Base-by-base conservation (phyloP, 129 eudicot genomes). In the Flaveria linearis region DNA sequence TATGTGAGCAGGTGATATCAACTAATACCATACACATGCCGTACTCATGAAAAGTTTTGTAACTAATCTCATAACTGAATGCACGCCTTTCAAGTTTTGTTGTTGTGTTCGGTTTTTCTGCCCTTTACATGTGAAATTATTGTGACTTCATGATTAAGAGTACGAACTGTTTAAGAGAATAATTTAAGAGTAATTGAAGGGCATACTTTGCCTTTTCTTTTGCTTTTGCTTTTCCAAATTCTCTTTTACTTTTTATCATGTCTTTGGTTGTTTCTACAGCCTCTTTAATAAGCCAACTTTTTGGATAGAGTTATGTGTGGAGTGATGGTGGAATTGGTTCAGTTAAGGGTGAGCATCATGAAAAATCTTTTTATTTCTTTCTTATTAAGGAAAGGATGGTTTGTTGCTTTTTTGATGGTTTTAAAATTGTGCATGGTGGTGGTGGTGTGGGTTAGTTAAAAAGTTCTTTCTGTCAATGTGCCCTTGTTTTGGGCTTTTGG, bases 191-290 rank as follows among this genome's bases (percentile, higher is more conserved):
- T 67, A 52, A 78, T 46, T 60, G 50, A 57, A 26, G 73, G 65
- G 73, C 53, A 79, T 60, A 36, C 74, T 16, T 72, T 66, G 62
- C 74, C 66, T 80, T 73, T 65, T 36, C 83, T 58, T 80, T 80
- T 56, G 75, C 64, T 62, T 62, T 62, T 62, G 68, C 69, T 28
- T 63, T 63, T 63, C 43, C 63, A 66, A 73, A 66, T 73, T 53
- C 52, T 80, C 79, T 80, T 80, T 80, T 42, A 73, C 83, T 65
- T 79, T 79, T 69, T 58, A 78, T 78, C 76, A 69, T 78, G 82
- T 17, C 68, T 68, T 76, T 67, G 25, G 45, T 67, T 66, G 80
- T 41, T 76, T 77, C 60, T 68, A 39, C 81, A 20, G 68, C 75
- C 42, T 52, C 56, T 66, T 76, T 63, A 55, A 36, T 64, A 51